Evolutionary conservation across 2,329 filamentous ascomycete species (phyloP).

Genomic region (Xylariaceae sp.): DNA sequence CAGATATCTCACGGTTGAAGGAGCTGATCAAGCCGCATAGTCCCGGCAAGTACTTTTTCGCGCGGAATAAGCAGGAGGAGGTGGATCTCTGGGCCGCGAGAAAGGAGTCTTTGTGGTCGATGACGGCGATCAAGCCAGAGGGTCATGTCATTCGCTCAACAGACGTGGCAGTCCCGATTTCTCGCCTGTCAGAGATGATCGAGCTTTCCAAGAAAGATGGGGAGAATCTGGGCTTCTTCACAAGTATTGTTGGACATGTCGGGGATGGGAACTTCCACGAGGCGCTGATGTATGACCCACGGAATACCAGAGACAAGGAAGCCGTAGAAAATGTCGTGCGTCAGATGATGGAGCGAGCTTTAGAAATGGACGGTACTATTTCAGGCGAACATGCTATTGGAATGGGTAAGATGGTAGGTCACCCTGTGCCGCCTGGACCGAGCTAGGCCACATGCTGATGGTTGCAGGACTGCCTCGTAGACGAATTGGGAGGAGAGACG

Average conservation of each 20-base stretch:
- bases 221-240: slow-evolving; percentile 50
- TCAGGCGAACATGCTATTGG: slow-evolving; percentile 63
- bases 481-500: no score
- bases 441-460: no score
- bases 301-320: slow-evolving; percentile 40
- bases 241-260: slow-evolving; percentile 61
- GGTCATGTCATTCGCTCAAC: slow-evolving; percentile 60
- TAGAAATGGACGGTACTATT: slow-evolving; percentile 65
- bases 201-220: slow-evolving; percentile 56
- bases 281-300: slow-evolving; percentile 38
- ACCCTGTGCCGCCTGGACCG: no score
- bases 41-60: slow-evolving; percentile 64
- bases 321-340: slow-evolving; percentile 31
- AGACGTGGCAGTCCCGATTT: slow-evolving; percentile 65
- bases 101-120: slow-evolving; percentile 61
- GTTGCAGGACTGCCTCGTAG: no score
- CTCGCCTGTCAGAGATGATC: slow-evolving; percentile 54
- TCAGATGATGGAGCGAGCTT: slow-evolving; percentile 58
- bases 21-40: slow-evolving; percentile 46
- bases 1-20: slow-evolving; percentile 58
- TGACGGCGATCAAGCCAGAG: slow-evolving; percentile 49
- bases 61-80: slow-evolving; percentile 59
- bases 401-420: slow-evolving; percentile 50
- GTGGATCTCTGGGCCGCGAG: slow-evolving; percentile 61
- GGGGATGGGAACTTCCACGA: slow-evolving; percentile 66